Percentiles rank a stretch among this genome's conserved stretches.
Evolutionary conservation across 129 eudicot species (phyloP).

Genomic region (Flaveria sonorensis): DNA sequence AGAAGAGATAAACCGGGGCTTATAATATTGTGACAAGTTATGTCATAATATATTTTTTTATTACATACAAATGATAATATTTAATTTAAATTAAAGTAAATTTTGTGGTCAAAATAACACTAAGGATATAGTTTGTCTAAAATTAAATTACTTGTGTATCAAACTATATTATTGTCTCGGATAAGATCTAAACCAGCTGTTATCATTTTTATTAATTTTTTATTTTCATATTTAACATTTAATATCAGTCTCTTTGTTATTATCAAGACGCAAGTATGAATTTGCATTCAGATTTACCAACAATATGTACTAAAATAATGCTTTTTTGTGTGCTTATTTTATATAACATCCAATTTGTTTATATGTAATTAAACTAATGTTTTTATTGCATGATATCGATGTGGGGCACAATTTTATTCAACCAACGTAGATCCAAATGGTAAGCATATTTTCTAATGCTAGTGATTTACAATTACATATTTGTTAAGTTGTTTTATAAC

Average conservation of each 20-base stretch:
- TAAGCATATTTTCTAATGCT: constrained; percentile 29
- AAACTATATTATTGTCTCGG: background rate
- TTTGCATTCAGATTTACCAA: background rate
- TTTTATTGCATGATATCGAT: constrained; percentile 16
- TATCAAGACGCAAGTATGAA: constrained; percentile 6
- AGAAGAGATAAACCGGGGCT: no score
- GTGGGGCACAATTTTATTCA: constrained; percentile 1
- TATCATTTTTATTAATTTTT: no score
- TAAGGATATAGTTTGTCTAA: background rate
- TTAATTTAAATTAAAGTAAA: no score
- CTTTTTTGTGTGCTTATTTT: background rate
- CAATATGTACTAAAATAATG: background rate
- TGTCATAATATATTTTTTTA: no score
- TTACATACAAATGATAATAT: no score
- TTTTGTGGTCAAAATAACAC: no score
- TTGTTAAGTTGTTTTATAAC: background rate
- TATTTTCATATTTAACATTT: background rate
- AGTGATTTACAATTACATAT: background rate
- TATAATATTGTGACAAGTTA: no score
- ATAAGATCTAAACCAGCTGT: constrained; percentile 14
- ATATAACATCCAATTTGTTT: background rate
- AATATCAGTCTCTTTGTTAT: background rate
- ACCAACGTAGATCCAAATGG: constrained; percentile 66
- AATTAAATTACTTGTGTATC: background rate
- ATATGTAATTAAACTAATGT: background rate